Evolutionary conservation across 257 asterid species (phyloP).

Genomic region (Nicotiana tomentosiformis): DNA sequence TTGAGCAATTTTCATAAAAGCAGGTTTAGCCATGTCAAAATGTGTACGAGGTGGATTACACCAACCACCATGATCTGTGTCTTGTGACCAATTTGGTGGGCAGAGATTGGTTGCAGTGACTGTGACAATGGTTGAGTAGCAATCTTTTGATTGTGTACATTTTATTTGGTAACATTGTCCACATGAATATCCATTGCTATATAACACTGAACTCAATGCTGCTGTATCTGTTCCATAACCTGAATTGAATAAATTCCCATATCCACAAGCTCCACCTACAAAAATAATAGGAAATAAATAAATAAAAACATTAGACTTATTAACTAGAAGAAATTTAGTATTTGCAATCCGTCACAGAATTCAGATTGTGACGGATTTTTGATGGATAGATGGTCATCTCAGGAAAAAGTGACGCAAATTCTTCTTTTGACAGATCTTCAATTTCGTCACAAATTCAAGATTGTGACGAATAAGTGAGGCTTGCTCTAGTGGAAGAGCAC

Average conservation of each 20-base stretch:
- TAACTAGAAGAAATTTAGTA: neutral
- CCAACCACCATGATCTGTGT: constrained; percentile 77
- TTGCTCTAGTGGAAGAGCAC: too few relatives aligned
- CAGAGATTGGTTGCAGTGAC: constrained; percentile 77
- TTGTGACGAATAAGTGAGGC: too few relatives aligned
- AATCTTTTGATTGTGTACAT: constrained; percentile 40
- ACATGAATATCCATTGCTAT: constrained; percentile 69
- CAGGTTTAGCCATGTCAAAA: constrained; percentile 82
- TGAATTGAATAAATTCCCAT: constrained; percentile 48
- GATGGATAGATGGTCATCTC: too few relatives aligned
- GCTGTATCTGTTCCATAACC: constrained; percentile 77
- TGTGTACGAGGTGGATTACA: constrained; percentile 86
- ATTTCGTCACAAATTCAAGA: too few relatives aligned
- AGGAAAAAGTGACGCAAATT: too few relatives aligned
- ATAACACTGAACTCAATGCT: constrained; percentile 63
- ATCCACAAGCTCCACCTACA: constrained; percentile 82
- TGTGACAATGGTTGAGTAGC: constrained; percentile 46
- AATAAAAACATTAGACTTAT: too few relatives aligned
- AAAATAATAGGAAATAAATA: neutral
- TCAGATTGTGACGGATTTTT: neutral
- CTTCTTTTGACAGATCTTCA: too few relatives aligned
- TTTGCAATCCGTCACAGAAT: neutral
- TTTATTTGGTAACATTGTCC: constrained; percentile 75
- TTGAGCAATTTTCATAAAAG: constrained; percentile 79
- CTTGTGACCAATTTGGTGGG: constrained; percentile 68